phyloP scores from a whole-genome alignment of 768 basidiomycete species.

The Arthromyces matolae region DNA sequence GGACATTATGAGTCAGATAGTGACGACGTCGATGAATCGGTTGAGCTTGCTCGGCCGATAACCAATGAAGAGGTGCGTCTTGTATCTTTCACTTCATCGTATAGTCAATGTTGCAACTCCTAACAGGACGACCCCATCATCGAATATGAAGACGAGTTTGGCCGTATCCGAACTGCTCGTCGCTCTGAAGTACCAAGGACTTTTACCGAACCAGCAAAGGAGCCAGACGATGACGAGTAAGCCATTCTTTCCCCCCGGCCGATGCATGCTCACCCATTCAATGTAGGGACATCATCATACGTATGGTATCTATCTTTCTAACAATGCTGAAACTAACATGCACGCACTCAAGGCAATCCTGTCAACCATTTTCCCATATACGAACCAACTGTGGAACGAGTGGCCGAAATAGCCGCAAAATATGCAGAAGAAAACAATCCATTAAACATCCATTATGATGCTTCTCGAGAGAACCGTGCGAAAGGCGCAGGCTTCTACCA shows the following conservation, averaged over 20 bases:
- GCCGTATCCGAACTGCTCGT: conserved; percentile 63
- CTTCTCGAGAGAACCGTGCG: conserved; percentile 75
- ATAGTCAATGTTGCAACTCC: conserved; percentile 4
- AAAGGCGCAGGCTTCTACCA: conserved; percentile 92
- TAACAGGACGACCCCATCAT: conserved; percentile 70
- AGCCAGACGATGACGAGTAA: conserved; percentile 56
- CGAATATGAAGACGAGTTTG: conserved; percentile 87
- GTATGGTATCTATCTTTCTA: conserved; percentile 28
- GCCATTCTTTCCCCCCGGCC: conserved; percentile 21
- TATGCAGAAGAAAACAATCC: conserved; percentile 71
- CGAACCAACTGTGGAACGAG: conserved; percentile 75
- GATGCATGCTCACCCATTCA: conserved; percentile 7
- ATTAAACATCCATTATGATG: conserved; percentile 76
- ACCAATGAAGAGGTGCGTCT: conserved; percentile 37
- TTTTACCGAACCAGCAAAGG: conserved; percentile 45
- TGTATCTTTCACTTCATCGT: not conserved
- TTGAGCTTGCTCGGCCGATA: conserved; percentile 50
- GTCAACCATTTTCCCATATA: conserved; percentile 86
- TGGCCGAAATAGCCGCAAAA: conserved; percentile 70
- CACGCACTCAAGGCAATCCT: conserved; percentile 70
- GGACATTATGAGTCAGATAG: conserved; percentile 63
- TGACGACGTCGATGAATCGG: conserved; percentile 77
- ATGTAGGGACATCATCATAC: conserved; percentile 55
- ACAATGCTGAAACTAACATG: not conserved
- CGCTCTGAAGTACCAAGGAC: conserved; percentile 77